Conservation (phyloP, 1,284 basidiomycete species). For the Tilletia indica region DNA sequence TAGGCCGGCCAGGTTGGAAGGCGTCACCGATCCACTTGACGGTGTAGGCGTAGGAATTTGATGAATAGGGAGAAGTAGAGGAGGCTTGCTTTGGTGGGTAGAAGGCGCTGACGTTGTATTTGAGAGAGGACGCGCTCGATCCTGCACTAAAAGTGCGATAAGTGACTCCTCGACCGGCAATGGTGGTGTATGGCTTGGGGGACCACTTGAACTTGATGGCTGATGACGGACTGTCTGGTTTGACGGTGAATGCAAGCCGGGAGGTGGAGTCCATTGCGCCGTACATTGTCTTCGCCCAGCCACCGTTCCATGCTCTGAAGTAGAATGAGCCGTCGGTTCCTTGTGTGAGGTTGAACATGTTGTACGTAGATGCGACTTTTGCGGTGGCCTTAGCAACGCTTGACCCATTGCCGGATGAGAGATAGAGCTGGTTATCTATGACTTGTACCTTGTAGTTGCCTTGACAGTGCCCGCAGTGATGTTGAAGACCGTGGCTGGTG, state of each 20-base stretch:
- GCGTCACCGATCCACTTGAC: constrained; percentile 19
- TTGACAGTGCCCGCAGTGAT: neutral
- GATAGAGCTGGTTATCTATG: neutral
- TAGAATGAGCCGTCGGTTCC: constrained; percentile 7
- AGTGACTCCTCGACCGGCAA: neutral
- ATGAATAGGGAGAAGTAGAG: too few species aligned
- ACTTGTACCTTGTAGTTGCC: neutral
- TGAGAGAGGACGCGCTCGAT: neutral
- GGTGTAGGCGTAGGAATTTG: constrained; percentile 9
- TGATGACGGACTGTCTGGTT: neutral
- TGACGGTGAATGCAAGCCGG: constrained; percentile 10
- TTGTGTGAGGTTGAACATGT: constrained; percentile 10
- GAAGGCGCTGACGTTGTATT: constrained; percentile 21
- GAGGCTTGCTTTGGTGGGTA: neutral
- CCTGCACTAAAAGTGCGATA: constrained; percentile 16
- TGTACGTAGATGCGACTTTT: neutral
- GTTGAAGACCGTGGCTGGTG: constrained; percentile 18
- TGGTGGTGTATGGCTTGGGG: neutral
- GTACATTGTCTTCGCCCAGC: constrained; percentile 14
- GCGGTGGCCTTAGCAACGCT: neutral
- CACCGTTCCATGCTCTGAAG: constrained; percentile 17
- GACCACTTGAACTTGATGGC: constrained; percentile 16
- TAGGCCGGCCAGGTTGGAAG: neutral
- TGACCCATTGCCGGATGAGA: constrained; percentile 1
- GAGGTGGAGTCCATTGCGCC: constrained; percentile 10